Conservation (phyloP, 2,329 filamentous ascomycete genomes). For the Myrmaecium sp. region DNA sequence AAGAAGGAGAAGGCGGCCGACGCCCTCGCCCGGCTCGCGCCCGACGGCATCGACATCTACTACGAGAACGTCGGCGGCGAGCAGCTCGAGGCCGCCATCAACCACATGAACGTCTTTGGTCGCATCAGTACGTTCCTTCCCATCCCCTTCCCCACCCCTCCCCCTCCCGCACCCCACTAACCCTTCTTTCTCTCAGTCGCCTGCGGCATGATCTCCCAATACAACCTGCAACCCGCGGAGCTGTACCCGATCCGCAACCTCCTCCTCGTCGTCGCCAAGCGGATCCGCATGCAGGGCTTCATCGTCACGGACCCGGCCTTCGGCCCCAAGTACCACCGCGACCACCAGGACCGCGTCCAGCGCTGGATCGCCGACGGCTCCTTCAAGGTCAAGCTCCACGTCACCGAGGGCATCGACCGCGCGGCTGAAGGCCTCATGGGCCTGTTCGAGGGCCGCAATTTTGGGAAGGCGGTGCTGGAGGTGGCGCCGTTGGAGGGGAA, state of each 20-base stretch:
- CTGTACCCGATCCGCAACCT: conserved; percentile 52
- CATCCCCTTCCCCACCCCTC: not conserved
- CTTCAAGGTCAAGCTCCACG: conserved; percentile 51
- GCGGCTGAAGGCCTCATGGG: conserved; percentile 56
- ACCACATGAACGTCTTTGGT: conserved; percentile 46
- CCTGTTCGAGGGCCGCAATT: conserved; percentile 63
- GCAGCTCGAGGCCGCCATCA: conserved; percentile 51
- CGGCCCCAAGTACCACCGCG: conserved; percentile 46
- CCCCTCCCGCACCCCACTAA: conserved; percentile 1
- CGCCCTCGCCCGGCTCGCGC: conserved; percentile 53
- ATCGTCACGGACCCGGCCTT: conserved; percentile 51
- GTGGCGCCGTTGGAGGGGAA: conserved; percentile 27
- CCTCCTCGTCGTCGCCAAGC: conserved; percentile 47
- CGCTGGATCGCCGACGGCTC: conserved; percentile 62
- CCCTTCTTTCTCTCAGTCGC: conserved; percentile 17
- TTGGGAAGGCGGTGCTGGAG: conserved; percentile 72
- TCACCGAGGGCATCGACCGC: conserved; percentile 64
- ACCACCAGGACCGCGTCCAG: conserved; percentile 60
- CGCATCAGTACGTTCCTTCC: conserved; percentile 39
- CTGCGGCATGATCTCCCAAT: conserved; percentile 55
- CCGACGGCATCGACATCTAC: conserved; percentile 67
- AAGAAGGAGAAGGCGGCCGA: conserved; percentile 59
- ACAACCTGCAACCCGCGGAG: conserved; percentile 45
- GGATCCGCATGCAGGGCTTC: conserved; percentile 58
- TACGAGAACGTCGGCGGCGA: conserved; percentile 69